Evolutionary conservation across 177 flowering plant genomes (phyloP).

Genomic region (Vitis hybrid): DNA sequence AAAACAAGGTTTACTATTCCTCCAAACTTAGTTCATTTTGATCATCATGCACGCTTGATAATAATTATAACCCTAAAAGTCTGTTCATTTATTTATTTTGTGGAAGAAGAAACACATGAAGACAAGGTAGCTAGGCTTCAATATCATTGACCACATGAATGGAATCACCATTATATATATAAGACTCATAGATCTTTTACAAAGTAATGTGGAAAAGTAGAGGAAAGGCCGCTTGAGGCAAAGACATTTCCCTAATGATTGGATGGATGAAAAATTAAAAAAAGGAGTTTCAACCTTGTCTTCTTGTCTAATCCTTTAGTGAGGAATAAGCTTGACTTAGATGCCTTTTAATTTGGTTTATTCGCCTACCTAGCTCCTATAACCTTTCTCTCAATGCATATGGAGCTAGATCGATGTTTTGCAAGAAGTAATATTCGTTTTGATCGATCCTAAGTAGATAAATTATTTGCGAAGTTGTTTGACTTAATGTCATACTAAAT

Average conservation of each 20-base stretch:
- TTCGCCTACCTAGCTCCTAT: not conserved
- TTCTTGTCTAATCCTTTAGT: constrained; percentile 25
- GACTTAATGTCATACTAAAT: too few relatives aligned
- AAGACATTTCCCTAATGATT: constrained; percentile 36
- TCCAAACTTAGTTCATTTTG: too few relatives aligned
- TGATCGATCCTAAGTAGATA: too few relatives aligned
- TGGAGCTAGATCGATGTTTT: too few relatives aligned
- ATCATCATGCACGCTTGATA: too few relatives aligned
- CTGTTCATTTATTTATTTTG: not conserved
- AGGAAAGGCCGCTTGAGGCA: not conserved
- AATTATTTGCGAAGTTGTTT: too few relatives aligned
- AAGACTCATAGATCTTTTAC: constrained; percentile 10
- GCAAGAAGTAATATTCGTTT: too few relatives aligned
- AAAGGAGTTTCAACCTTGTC: constrained; percentile 29
- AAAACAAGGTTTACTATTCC: too few relatives aligned
- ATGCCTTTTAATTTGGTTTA: constrained; percentile 26
- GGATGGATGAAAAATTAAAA: constrained; percentile 12
- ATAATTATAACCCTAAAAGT: too few relatives aligned
- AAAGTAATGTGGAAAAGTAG: constrained; percentile 1
- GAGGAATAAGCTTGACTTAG: constrained; percentile 24
- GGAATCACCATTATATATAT: constrained; percentile 10
- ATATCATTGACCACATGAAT: constrained; percentile 24
- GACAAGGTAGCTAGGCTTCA: constrained; percentile 17
- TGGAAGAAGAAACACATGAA: not conserved
- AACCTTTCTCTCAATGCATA: too few relatives aligned